A percentile compares a stretch with the other conserved stretches of the same genome.
phyloP scores from a whole-genome alignment of 352 stramenopile genomes.

The Globisporangium spinosum region DNA sequence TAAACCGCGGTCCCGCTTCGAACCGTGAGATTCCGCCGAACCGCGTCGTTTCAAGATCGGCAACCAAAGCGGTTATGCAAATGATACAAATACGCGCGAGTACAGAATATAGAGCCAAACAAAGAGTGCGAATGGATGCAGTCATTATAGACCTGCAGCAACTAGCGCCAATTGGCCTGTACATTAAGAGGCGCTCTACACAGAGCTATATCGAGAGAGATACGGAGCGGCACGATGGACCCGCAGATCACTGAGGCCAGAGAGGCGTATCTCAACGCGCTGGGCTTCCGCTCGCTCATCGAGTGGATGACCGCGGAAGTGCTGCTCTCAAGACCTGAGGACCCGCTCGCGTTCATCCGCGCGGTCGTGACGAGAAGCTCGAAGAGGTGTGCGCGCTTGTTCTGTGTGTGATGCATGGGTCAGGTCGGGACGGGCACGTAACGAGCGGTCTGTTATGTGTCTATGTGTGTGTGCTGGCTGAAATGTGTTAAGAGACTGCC shows the following conservation, averaged over 20 bases:
- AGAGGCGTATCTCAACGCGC: constrained; percentile 83
- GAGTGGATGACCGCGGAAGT: constrained; percentile 90
- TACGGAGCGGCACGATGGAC: constrained; percentile 34
- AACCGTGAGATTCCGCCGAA: neutral
- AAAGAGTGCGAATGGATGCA: neutral
- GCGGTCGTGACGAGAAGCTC: constrained; percentile 82
- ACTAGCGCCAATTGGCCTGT: neutral
- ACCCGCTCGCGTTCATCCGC: constrained; percentile 82
- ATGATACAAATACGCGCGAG: neutral
- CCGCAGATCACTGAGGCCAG: constrained; percentile 74
- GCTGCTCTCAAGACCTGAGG: constrained; percentile 77
- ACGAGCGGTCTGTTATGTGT: neutral
- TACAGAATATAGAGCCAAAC: neutral
- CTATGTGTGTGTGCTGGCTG: neutral
- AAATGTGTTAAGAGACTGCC: constrained; percentile 21
- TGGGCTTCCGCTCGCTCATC: constrained; percentile 89
- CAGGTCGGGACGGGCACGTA: neutral
- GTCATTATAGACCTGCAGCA: neutral
- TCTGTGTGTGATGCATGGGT: neutral
- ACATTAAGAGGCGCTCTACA: neutral
- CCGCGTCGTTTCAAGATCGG: constrained; percentile 10
- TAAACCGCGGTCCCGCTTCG: neutral
- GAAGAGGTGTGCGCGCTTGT: constrained; percentile 35
- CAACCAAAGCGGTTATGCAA: neutral
- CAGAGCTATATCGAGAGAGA: neutral